Evolutionary conservation across 1,139 yeast genomes (phyloP).

Genomic region (Magnusiomyces ingens): DNA sequence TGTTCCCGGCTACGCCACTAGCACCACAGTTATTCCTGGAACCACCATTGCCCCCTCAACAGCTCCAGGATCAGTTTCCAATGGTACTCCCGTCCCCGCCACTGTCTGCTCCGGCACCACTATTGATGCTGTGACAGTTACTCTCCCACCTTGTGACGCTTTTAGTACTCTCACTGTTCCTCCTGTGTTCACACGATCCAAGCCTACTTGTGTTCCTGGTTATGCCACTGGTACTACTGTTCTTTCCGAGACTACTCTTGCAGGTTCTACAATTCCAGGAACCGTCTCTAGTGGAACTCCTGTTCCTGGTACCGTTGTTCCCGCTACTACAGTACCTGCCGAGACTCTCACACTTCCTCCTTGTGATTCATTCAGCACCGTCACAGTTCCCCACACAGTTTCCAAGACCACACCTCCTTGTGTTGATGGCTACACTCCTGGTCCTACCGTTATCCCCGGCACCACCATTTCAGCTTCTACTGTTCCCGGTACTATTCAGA

Average conservation of each 20-base stretch:
- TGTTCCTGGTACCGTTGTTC: conserved; percentile 8
- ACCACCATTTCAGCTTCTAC: conserved; percentile 5
- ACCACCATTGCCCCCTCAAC: conserved; percentile 4
- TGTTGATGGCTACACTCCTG: conserved; percentile 5
- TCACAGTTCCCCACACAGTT: conserved; percentile 5
- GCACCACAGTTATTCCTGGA: conserved; percentile 7
- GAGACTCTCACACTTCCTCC: conserved; percentile 9
- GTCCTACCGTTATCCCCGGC: conserved; percentile 8
- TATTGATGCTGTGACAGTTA: conserved; percentile 2
- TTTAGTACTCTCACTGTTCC: conserved; percentile 17
- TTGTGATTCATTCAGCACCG: conserved; percentile 8
- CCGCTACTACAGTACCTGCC: conserved; percentile 10
- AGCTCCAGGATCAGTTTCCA: conserved; percentile 2
- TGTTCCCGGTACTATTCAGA: conserved; percentile 2
- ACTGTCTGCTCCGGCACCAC: conserved; percentile 1
- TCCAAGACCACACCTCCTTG: background rate
- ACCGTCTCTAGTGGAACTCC: conserved; percentile 9
- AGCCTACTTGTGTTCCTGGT: conserved; percentile 15
- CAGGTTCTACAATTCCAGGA: conserved; percentile 1
- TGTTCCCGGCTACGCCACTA: conserved; percentile 4
- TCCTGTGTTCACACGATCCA: conserved; percentile 17
- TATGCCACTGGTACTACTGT: conserved; percentile 17
- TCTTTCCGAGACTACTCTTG: conserved; percentile 17
- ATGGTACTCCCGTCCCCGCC: background rate
- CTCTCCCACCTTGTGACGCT: background rate